phyloP scores from a whole-genome alignment of 1,139 yeast genomes.

The Geotrichum bryndzae region DNA sequence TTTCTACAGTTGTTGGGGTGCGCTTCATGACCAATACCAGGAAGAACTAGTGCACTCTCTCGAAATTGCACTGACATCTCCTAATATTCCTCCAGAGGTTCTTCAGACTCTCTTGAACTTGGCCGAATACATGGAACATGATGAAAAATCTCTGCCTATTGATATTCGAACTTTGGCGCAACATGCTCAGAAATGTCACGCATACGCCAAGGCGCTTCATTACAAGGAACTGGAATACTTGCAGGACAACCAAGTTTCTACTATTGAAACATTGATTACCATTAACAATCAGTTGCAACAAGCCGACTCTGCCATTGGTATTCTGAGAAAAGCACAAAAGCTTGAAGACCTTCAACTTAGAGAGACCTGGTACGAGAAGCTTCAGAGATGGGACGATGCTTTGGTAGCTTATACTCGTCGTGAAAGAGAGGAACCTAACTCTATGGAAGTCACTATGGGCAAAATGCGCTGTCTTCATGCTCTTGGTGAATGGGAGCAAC shows the following conservation, averaged over 20 bases:
- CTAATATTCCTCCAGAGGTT: constrained; percentile 93
- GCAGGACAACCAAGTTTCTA: constrained; percentile 86
- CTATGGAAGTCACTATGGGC: constrained; percentile 83
- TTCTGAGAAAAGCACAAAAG: constrained; percentile 88
- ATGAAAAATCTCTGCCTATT: constrained; percentile 87
- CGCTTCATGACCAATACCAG: constrained; percentile 83
- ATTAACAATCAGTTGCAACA: constrained; percentile 94
- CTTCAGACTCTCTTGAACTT: constrained; percentile 81
- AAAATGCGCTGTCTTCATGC: constrained; percentile 98
- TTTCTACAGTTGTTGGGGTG: constrained; percentile 95
- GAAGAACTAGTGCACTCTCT: constrained; percentile 83
- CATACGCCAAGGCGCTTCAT: constrained; percentile 94
- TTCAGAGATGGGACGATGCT: constrained; percentile 98
- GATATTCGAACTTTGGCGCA: constrained; percentile 84
- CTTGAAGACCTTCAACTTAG: constrained; percentile 88
- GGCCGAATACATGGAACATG: constrained; percentile 97
- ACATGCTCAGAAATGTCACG: constrained; percentile 93
- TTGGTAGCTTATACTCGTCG: constrained; percentile 74
- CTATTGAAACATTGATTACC: constrained; percentile 85
- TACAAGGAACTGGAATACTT: constrained; percentile 92
- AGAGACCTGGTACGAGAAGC: constrained; percentile 95
- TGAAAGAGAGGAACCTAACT: constrained; percentile 42
- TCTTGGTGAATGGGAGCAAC: constrained; percentile 94
- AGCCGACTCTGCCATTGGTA: constrained; percentile 97
- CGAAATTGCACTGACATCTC: constrained; percentile 80